Conservation (phyloP, 495 filamentous ascomycete species). For the Aspergillus bertholletiae region DNA sequence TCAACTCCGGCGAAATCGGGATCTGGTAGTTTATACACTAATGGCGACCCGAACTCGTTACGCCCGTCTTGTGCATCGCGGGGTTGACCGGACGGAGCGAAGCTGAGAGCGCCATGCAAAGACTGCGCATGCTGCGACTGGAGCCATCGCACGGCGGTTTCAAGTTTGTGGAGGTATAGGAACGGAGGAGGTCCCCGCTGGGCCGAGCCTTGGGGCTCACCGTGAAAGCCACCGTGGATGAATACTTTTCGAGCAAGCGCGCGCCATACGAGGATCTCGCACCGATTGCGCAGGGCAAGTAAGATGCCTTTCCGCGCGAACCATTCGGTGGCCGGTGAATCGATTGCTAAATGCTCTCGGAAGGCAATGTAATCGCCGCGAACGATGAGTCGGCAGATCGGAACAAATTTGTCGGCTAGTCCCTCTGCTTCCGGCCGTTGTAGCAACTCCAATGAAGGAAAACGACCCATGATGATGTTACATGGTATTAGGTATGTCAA, state of each 20-base stretch:
- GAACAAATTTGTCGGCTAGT: conserved; percentile 68
- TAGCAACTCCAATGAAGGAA: conserved; percentile 66
- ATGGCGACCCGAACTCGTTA: conserved; percentile 28
- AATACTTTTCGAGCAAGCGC: conserved; percentile 77
- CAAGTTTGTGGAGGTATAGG: conserved; percentile 40
- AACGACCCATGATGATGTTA: conserved; percentile 82
- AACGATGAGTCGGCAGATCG: conserved; percentile 68
- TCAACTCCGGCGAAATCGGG: conserved; percentile 28
- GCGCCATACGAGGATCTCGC: conserved; percentile 81
- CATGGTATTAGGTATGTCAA: conserved; percentile 80
- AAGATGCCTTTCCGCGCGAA: conserved; percentile 74
- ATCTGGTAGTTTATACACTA: conserved; percentile 28
- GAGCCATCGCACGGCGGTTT: conserved; percentile 38
- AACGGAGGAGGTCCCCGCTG: conserved; percentile 42
- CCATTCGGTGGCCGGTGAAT: conserved; percentile 55
- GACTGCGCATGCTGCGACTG: conserved; percentile 26
- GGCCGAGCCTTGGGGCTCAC: conserved; percentile 39
- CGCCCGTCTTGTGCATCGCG: conserved; percentile 12
- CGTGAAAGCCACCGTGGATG: conserved; percentile 52
- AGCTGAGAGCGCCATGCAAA: neutral
- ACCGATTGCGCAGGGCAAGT: conserved; percentile 65
- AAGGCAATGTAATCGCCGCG: conserved; percentile 78
- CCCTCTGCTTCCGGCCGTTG: conserved; percentile 67
- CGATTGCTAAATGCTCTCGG: conserved; percentile 57
- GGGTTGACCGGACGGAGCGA: neutral